Percentiles rank a stretch among this genome's conserved stretches.
Evolutionary conservation across 139 green algal species (phyloP).

Genomic region (Ettlia oleoabundans): DNA sequence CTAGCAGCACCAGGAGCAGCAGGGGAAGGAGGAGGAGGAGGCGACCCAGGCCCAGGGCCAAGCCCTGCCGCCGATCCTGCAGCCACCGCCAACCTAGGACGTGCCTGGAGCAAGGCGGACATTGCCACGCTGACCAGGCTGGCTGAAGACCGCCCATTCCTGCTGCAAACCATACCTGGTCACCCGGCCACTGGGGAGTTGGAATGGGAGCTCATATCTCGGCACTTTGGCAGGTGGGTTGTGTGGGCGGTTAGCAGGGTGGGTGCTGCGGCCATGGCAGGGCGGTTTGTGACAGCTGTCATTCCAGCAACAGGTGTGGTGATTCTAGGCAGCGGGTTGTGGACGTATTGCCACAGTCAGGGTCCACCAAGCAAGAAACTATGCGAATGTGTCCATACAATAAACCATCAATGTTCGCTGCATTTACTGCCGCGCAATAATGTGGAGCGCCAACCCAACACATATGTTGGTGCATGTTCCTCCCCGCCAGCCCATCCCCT

Average conservation of each 20-base stretch:
- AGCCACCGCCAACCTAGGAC: constrained; percentile 34
- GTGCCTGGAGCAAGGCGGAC: constrained; percentile 36
- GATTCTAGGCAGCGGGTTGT: too few relatives aligned
- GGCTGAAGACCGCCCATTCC: constrained; percentile 30
- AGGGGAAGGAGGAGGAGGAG: too few relatives aligned
- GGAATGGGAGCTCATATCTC: constrained; percentile 37
- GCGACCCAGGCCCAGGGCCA: neutral
- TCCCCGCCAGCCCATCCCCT: too few relatives aligned
- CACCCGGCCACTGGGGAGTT: constrained; percentile 33
- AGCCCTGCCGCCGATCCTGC: neutral
- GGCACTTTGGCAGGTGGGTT: constrained; percentile 29
- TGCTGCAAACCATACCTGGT: constrained; percentile 11
- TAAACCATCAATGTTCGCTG: too few relatives aligned
- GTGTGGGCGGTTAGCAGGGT: neutral
- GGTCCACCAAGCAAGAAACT: too few relatives aligned
- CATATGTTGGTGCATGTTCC: too few relatives aligned
- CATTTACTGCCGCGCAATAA: too few relatives aligned
- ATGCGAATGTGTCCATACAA: too few relatives aligned
- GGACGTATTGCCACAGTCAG: too few relatives aligned
- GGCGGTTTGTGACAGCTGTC: too few relatives aligned
- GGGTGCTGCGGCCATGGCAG: neutral
- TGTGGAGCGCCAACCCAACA: too few relatives aligned
- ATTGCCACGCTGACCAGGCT: constrained; percentile 35
- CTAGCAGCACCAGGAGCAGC: neutral
- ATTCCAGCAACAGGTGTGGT: too few relatives aligned